Conservation (phyloP, 2,329 filamentous ascomycete genomes). For the Plenodomus tracheiphilus region DNA sequence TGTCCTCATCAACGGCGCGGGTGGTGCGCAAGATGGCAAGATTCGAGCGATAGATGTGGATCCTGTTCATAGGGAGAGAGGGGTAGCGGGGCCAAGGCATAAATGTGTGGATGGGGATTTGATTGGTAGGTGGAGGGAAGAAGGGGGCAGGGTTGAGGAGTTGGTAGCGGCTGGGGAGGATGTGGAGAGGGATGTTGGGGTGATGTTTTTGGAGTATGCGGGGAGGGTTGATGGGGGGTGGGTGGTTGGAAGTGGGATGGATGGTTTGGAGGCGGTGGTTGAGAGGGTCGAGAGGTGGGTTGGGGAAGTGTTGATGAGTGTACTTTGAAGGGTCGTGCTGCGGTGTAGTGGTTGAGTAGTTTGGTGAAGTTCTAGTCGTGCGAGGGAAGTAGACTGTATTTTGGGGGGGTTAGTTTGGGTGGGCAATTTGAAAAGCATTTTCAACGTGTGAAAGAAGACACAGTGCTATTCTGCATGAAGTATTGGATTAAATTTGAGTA, state of each 20-base stretch:
- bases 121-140: conserved; percentile 36
- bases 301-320: conserved; percentile 23
- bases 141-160: conserved; percentile 18
- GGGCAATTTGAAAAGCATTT: too few relatives aligned
- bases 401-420: too few relatives aligned
- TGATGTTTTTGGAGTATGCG: conserved; percentile 31
- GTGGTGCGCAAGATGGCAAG: conserved; percentile 20
- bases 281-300: conserved; percentile 21
- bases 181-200: conserved; percentile 23
- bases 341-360: too few relatives aligned
- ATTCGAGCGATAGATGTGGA: conserved; percentile 29
- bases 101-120: conserved; percentile 51
- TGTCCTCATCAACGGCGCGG: conserved; percentile 26
- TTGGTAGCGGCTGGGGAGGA: conserved; percentile 19
- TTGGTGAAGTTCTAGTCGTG: too few relatives aligned
- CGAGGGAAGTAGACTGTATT: too few relatives aligned
- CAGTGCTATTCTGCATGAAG: too few relatives aligned
- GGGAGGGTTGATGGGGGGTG: conserved; percentile 11
- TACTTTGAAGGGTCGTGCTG: too few relatives aligned
- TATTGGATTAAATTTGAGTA: too few relatives aligned
- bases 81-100: conserved; percentile 20
- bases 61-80: conserved; percentile 25
- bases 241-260: too few relatives aligned
- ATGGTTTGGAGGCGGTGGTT: conserved; percentile 12
- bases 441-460: too few relatives aligned